Evolutionary conservation across 1,139 yeast species (phyloP), one percentile per base, ranked within the genome.

Genomic region (Maudiozyma humilis): DNA sequence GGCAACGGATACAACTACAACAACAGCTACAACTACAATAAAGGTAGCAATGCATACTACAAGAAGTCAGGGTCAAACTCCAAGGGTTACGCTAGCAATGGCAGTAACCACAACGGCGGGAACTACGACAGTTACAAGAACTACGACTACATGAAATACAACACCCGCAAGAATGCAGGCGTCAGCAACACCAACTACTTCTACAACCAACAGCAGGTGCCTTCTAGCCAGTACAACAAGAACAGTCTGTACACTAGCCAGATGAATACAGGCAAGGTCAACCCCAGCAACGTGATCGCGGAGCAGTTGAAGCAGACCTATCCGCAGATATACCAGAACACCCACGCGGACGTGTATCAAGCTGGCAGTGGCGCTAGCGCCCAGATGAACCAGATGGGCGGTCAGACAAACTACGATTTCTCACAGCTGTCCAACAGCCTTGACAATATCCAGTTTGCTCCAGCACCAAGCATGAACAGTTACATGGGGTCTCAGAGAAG

Each of bases 241-340:
- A 32, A 14, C 16, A 23, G 8, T 23, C 27, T 10, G 10, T 23
- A 23, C 27, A 23, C 10, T 6, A 23, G 7, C 8, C 15, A 31
- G n/a, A 5, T 31, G 12, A 31, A 31, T 31, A 10, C 17, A 4
- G 32, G 19, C 12, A 17, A 37, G 18, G 17, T 27, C 15, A 25
- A 18, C 30, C 32, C 20, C 34, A 44, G 44, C 38, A 39, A 49
- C 3, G 42, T 38, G 19, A 44, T 51, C 17, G 41, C 56, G 7
- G 47, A 49, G 16, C 56, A 54, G 31, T 49, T 55, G 36, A 58
- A 54, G 32, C 55, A 54, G 33, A 47, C 54, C 1, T 55, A 56
- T 35, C 55, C 62, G 3, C 60, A 56, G 40, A 34, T 55, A 44
- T 51, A 53, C 36, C 53, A 52, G 43, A 54, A 50, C 31, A 36